phyloP scores from a whole-genome alignment of 495 filamentous ascomycete genomes.

The Daldinia decipiens region DNA sequence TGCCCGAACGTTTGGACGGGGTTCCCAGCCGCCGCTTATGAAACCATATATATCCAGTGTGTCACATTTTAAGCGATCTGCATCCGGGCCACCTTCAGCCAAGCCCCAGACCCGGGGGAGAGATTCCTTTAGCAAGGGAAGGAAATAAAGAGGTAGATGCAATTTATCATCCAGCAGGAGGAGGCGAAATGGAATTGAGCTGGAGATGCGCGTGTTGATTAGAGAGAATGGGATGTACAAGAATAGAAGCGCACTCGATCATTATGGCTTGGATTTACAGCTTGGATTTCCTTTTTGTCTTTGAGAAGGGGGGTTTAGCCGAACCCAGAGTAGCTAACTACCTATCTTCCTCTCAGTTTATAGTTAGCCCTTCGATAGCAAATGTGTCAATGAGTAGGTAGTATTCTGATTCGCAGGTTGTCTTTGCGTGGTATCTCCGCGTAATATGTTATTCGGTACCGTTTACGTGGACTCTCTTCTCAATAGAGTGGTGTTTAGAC shows the following conservation, averaged over 20 bases:
- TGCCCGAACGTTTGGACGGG: neutral
- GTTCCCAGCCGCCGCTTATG: neutral
- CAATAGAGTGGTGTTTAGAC: no score
- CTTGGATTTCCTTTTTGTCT: constrained; percentile 20
- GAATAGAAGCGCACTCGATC: constrained; percentile 7
- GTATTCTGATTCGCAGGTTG: neutral
- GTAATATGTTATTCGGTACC: neutral
- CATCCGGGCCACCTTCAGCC: neutral
- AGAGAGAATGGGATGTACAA: neutral
- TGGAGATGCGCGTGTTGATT: neutral
- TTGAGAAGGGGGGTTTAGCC: neutral
- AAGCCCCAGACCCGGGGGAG: neutral
- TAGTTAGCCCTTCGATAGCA: neutral
- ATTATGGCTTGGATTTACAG: constrained; percentile 13
- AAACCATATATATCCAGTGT: neutral
- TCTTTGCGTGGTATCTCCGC: neutral
- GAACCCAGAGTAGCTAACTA: neutral
- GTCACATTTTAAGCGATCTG: neutral
- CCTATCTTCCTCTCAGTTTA: neutral
- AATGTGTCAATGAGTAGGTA: neutral
- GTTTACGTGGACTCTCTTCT: no score
- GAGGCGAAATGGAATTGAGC: neutral
- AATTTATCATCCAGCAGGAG: neutral
- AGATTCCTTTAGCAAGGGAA: no score
- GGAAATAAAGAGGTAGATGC: no score